Base-by-base conservation (phyloP, 176 grass and related monocot species). In the Aegilops tauschii region DNA sequence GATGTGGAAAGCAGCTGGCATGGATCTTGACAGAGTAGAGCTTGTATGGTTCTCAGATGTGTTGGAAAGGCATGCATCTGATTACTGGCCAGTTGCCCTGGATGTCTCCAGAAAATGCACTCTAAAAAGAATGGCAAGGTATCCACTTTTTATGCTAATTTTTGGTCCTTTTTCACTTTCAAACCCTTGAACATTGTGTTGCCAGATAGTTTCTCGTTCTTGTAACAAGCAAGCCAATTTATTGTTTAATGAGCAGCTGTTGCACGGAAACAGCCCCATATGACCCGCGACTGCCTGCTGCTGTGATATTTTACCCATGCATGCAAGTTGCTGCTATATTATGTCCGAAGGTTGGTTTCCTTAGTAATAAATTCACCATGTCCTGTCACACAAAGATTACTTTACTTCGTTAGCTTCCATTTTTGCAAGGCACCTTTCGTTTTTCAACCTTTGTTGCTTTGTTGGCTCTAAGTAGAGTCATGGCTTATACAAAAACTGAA, bases 1-100 rank as follows among this genome's bases (percentile, higher is more conserved):
- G 29, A 34, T 58, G 49, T 56, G 74, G 49, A 32, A 77, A 77
- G 74, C 28, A 77, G 17, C 49, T 77, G 74, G 74, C 49, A 77
- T 77, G 74, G 7, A 77, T 10, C 47, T n/a, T 34, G 14, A 58
- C 28, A 58, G 27, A 58, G 74, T 77, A n/a, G 74, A 58, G 49
- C 16, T 77, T 56, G 40, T 77, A 56, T 77, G 74, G 74, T 77
- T 77, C 3, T 77, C 74, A 77, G 47, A 77, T 77, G 49, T 21
- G 9, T 58, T 77, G 29, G 20, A 34, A 21, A 17, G 9, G 4
- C 74, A 58, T 32, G 49, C 49, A 10, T 1, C 9, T 0, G 49
- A 77, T 56, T 77, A 77, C 7, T 77, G 47, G 73, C 4, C 3
- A 56, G 29, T 77, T 77, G 73, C 29, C 13, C 3, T 56, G 47